Evolutionary conservation across 805 yeast species (phyloP).

Genomic region (Yamadazyma scolyti): DNA sequence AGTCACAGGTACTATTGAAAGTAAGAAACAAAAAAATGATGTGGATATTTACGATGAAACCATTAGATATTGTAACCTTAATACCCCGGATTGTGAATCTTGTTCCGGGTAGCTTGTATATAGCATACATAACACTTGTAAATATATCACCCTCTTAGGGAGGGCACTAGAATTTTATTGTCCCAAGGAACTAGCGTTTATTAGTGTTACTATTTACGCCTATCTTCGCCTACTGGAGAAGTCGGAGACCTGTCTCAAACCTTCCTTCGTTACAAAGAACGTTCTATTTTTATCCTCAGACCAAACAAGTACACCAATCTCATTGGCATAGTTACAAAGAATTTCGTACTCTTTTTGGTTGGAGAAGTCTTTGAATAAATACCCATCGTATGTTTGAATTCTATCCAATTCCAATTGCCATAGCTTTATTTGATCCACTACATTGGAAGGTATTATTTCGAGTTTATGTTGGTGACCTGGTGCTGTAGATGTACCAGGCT

Average conservation of each 20-base stretch:
- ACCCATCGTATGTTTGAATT: slow-evolving; percentile 82
- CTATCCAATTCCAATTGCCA: slow-evolving; percentile 98
- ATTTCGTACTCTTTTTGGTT: slow-evolving; percentile 72
- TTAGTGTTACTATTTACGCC: slow-evolving; percentile 8
- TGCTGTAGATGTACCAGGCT: slow-evolving; percentile 16
- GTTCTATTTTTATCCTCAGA: slow-evolving; percentile 61
- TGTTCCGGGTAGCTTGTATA: slow-evolving; percentile 41
- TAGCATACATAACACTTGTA: no score
- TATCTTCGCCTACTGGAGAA: slow-evolving; percentile 63
- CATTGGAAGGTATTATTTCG: slow-evolving; percentile 85
- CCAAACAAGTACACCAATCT: slow-evolving; percentile 92
- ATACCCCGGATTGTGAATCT: slow-evolving; percentile 35
- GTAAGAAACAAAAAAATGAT: neutral
- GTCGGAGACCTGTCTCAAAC: slow-evolving; percentile 86
- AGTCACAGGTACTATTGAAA: slow-evolving; percentile 7
- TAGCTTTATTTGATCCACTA: slow-evolving; percentile 89
- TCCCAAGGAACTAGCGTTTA: no score
- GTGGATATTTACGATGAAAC: slow-evolving; percentile 31
- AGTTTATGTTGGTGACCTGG: slow-evolving; percentile 44
- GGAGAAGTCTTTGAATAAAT: slow-evolving; percentile 80
- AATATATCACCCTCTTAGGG: no score
- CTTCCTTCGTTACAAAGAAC: slow-evolving; percentile 86
- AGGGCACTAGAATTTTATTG: no score
- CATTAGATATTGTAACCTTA: slow-evolving; percentile 26
- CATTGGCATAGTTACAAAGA: slow-evolving; percentile 75